Percentiles rank a stretch among this genome's conserved stretches.
Evolutionary conservation across 176 grass and related monocot species (phyloP).

Genomic region (Rhynchospora breviuscula): DNA sequence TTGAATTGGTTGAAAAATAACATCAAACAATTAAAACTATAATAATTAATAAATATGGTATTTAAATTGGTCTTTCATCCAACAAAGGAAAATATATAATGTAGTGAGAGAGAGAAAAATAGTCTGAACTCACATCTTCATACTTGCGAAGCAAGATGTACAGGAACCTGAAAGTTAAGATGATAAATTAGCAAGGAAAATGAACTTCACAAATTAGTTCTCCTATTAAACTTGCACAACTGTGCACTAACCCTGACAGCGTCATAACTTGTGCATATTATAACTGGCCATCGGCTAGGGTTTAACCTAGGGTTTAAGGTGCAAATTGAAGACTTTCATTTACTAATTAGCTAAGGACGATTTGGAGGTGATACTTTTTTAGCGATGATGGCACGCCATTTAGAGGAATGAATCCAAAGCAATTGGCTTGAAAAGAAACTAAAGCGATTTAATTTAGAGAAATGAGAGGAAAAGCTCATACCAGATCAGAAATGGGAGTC

Average conservation of each 20-base stretch:
- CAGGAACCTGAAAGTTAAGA: background rate
- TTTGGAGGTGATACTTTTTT: too few relatives aligned
- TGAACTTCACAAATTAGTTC: background rate
- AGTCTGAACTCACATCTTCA: slow-evolving; percentile 22
- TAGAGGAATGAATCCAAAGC: too few relatives aligned
- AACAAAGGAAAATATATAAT: background rate
- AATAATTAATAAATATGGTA: background rate
- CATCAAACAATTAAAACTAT: too few relatives aligned
- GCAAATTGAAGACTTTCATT: too few relatives aligned
- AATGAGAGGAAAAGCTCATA: too few relatives aligned
- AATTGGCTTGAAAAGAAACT: too few relatives aligned
- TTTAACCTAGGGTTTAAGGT: background rate
- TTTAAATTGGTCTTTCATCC: too few relatives aligned
- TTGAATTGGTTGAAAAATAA: too few relatives aligned
- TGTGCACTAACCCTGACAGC: background rate
- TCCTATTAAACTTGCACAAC: background rate
- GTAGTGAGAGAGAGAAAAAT: background rate
- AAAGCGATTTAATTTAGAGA: too few relatives aligned
- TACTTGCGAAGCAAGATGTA: background rate
- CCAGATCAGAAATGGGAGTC: too few relatives aligned
- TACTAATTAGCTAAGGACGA: too few relatives aligned
- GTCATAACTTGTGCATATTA: background rate
- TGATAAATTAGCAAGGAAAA: background rate
- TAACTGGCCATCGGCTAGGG: background rate
- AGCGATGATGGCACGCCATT: too few relatives aligned